Evolutionary conservation across 805 yeast genomes (phyloP), one percentile per base, ranked within the genome.

Genomic region (Grigorovia humatica): DNA sequence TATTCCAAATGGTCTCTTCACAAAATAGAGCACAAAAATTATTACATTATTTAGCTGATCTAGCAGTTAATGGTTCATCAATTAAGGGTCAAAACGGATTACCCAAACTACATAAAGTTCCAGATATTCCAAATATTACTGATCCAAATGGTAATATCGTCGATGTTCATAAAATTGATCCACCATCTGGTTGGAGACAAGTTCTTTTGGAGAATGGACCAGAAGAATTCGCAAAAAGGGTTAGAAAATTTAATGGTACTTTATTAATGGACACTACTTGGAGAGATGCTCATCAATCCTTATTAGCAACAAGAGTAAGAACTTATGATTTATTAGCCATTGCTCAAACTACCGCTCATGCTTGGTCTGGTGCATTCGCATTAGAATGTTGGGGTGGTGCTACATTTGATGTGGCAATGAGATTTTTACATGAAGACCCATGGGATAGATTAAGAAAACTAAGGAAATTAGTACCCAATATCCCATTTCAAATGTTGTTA

Each of bases 331-430:
- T 93, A 64, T 74, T 84, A 50, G 85, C 89, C 60, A 88, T 93
- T 73, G 99, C 99, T 19, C 90, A 88, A 54, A 81, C 95, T 52
- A 93, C 99, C 30, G 87, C 96, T 3, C 83, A 85, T 65, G 98
- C 96, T 19, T 73, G 89, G 61, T 71, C 83, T 58, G 90, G 91
- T 57, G 95, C 96, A 3, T 93, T 89, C 70, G 93, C 99, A 19
- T 75, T 93, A 51, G 99, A 93, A 74, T 93, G 99, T 76, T 93
- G 99, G 99, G 99, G 99, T 74, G 99, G 99, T 73, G 99, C 99
- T 51, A 93, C 99, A 43, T 93, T 93, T 64, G 99, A 93, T 67
- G 99, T 93, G 51, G 85, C 96, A 51, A 90, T 93, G 98, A 82
- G 99, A 72, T 93, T 93, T 79, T 77, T 93, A 64, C 88, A 91